phyloP scores from a whole-genome alignment of 148 eudicot species.

The Camellia sinensis region DNA sequence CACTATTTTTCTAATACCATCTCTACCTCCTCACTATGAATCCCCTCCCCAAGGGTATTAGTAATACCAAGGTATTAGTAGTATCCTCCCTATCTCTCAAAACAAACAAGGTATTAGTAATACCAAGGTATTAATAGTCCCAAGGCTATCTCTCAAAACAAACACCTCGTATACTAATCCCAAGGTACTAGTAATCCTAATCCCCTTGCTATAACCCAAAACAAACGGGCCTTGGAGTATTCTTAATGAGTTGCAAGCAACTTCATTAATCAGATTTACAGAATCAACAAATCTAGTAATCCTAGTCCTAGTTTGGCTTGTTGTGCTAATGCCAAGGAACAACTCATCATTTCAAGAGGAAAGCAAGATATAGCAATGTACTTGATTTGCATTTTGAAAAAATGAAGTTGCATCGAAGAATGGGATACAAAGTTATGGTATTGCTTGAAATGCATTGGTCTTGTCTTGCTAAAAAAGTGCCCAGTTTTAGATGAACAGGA shows the following conservation, averaged over 20 bases:
- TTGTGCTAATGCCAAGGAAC: not conserved
- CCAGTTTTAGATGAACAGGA: not conserved
- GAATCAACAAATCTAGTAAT: not conserved
- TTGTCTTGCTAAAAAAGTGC: not conserved
- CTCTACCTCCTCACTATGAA: no score
- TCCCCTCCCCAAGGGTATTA: no score
- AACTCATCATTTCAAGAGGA: constrained; percentile 4
- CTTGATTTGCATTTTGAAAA: not conserved
- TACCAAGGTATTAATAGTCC: no score
- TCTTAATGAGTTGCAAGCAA: not conserved
- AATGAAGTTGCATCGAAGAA: not conserved
- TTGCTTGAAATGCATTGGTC: not conserved
- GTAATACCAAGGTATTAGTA: no score
- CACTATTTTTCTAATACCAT: no score
- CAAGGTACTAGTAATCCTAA: no score
- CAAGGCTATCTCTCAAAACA: no score
- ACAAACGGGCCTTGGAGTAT: no score
- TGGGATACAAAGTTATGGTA: constrained; percentile 1
- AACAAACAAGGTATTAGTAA: no score
- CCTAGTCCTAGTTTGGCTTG: not conserved
- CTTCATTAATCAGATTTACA: constrained; percentile 7
- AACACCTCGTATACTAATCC: no score
- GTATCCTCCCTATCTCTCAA: no score
- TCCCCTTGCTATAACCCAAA: no score
- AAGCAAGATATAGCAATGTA: not conserved